Conservation (phyloP, 805 yeast genomes). For the Yamadazyma kitorensis region DNA sequence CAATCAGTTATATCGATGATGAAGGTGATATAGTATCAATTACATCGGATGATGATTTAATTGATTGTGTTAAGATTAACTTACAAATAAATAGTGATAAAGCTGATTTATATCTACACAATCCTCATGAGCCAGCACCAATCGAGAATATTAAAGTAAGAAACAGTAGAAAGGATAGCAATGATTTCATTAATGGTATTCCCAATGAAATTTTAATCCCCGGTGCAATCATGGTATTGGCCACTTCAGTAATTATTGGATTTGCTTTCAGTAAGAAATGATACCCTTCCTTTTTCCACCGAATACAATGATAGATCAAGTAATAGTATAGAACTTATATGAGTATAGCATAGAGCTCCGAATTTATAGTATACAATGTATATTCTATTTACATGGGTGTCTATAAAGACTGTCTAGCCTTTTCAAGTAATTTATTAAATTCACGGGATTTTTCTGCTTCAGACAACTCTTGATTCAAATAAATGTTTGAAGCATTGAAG, state of each 20-base stretch:
- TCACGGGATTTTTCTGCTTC: conserved; percentile 43
- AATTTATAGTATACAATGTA: background rate
- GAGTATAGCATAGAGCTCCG: no score
- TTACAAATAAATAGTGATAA: conserved; percentile 49
- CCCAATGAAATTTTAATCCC: conserved; percentile 63
- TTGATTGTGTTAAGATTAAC: conserved; percentile 67
- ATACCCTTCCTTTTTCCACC: background rate
- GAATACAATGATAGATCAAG: no score
- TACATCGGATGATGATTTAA: conserved; percentile 68
- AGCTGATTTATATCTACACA: conserved; percentile 72
- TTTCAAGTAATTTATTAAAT: conserved; percentile 44
- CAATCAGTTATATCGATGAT: conserved; percentile 77
- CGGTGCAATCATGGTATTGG: conserved; percentile 58
- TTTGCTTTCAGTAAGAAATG: conserved; percentile 49
- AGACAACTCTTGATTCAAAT: conserved; percentile 50
- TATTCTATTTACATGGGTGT: conserved; percentile 10
- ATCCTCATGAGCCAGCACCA: conserved; percentile 48
- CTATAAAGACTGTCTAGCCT: conserved; percentile 34
- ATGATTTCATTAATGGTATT: conserved; percentile 48
- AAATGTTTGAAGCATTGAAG: conserved; percentile 57
- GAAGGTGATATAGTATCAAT: conserved; percentile 80
- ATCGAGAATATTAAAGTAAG: conserved; percentile 17
- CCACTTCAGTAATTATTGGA: conserved; percentile 56
- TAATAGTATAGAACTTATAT: no score
- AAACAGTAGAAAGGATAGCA: background rate